Evolutionary conservation across 2,329 filamentous ascomycete genomes (phyloP), one percentile per base, ranked within the genome.

Genomic region (Colletotrichum horii): DNA sequence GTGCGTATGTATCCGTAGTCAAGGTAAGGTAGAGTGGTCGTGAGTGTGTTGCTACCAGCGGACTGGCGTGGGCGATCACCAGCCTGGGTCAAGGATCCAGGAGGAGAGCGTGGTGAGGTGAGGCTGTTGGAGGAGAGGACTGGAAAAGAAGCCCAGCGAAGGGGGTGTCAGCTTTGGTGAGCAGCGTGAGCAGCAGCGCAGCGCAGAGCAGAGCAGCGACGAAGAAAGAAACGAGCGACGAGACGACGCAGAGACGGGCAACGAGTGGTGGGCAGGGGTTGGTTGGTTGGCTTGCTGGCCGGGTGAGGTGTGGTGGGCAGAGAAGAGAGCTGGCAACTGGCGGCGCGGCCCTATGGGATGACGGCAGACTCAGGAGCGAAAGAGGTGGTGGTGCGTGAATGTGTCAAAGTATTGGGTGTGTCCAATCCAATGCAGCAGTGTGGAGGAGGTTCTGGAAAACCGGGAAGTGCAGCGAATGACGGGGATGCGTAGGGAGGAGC

Each of bases 291-390:
- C 38, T 48, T 4, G 38, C 38, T 43, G 38, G 38, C 8, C n/a
- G n/a, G n/a, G n/a, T 9, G 38, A n/a, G 6, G 38, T 4, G 38
- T 43, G 38, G 71, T 71, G 55, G 64, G 64, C 71, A 64, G 67
- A 61, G 66, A 15, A 62, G 8, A 43, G 36, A 43, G 38, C 38
- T 48, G 38, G 43, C 43, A 52, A 52, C 43, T 52, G 43, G n/a
- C 43, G 43, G 43, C 43, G 78, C 71, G 78, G 66, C 73, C 75
- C 72, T 68, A 55, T 61, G 66, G 55, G n/a, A 77, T 78, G 77
- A 77, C 77, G 73, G 73, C 73, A 75, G 73, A 74, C 36, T 15
- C 30, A 12, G 12, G 32, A 38, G 65, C 67, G 8, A 52, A 36
- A 36, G 55, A 26, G 26, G 32, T 30, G 26, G 56, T 70, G 52